These are phyloP conservation scores for Chlorella sp. DNA, from an alignment of 139 green algal species.

Conservation along the genomic window DNA sequence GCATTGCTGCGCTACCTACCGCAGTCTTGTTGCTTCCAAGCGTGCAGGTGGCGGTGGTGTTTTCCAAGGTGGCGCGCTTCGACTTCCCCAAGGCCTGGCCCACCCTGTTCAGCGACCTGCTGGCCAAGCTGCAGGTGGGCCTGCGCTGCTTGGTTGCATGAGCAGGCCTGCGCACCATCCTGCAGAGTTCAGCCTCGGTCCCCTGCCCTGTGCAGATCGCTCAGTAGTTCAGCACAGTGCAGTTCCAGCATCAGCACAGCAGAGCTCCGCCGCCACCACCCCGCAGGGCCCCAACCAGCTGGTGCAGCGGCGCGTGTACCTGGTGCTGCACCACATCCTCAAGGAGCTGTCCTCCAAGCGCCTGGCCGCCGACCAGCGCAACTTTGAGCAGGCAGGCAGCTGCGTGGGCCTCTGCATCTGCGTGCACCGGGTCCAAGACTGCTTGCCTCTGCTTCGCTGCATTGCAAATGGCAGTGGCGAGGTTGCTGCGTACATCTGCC, in stretches of 20 bases:
- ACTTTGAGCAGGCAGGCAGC: slow-evolving; percentile 73
- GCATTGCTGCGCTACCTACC: no score
- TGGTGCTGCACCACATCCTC: slow-evolving; percentile 93
- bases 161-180: neutral
- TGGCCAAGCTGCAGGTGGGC: slow-evolving; percentile 45
- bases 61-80: slow-evolving; percentile 87
- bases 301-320: slow-evolving; percentile 68
- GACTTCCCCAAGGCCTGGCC: slow-evolving; percentile 92
- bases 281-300: slow-evolving; percentile 28
- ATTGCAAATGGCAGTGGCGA: neutral
- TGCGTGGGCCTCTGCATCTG: neutral
- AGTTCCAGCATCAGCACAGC: neutral
- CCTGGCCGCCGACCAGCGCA: slow-evolving; percentile 82
- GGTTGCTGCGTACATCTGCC: neutral
- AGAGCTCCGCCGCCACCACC: neutral
- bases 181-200: neutral
- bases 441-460: neutral
- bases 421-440: neutral
- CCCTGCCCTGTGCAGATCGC: neutral
- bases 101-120: slow-evolving; percentile 76
- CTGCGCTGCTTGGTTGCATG: neutral
- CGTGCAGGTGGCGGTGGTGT: slow-evolving; percentile 84
- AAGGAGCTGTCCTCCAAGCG: slow-evolving; percentile 96
- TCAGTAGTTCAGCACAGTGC: neutral
- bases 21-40: no score